These are phyloP conservation scores for Astrephomene gubernaculifera DNA, from an alignment of 139 green algal species.

Conservation along the genomic window DNA sequence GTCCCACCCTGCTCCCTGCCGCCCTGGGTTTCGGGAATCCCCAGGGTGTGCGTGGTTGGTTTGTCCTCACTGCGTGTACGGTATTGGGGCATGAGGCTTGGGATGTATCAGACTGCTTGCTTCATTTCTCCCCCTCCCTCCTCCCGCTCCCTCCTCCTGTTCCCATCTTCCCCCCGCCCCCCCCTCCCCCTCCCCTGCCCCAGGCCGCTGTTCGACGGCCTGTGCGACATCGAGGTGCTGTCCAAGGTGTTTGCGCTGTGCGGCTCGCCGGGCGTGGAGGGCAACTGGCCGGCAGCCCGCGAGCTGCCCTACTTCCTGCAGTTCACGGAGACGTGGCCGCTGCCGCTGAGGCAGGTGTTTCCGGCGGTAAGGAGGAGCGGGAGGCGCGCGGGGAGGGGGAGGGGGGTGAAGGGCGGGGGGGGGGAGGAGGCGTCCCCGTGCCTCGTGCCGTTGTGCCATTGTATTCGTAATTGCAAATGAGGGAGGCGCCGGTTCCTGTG, in stretches of 20 bases:
- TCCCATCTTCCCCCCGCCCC: not conserved
- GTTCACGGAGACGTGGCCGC: slow-evolving; percentile 62
- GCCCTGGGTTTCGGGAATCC: too few species aligned
- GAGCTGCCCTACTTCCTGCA: slow-evolving; percentile 73
- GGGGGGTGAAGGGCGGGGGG: too few species aligned
- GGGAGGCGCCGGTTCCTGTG: too few species aligned
- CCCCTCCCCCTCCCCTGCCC: not conserved
- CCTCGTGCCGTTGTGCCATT: too few species aligned
- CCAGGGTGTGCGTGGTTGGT: too few species aligned
- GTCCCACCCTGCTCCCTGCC: too few species aligned
- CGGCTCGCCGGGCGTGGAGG: slow-evolving; percentile 77
- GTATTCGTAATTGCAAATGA: too few species aligned
- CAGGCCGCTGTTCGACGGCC: slow-evolving; percentile 83
- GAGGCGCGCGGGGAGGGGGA: not conserved
- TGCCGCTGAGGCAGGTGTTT: slow-evolving; percentile 70
- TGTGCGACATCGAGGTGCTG: slow-evolving; percentile 87
- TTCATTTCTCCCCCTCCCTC: not conserved
- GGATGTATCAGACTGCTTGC: too few species aligned
- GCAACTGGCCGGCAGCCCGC: slow-evolving; percentile 74
- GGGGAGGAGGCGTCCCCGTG: too few species aligned
- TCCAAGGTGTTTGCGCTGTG: slow-evolving; percentile 83
- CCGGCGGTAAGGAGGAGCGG: slow-evolving; percentile 31
- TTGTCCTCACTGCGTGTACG: too few species aligned
- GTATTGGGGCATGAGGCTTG: too few species aligned
- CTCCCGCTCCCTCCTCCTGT: slow-evolving; percentile 38